Percentiles rank a stretch among this genome's conserved stretches.
These are phyloP conservation scores for Trichoderma reesei DNA, from an alignment of 495 filamentous ascomycete species.

Conservation along the genomic window DNA sequence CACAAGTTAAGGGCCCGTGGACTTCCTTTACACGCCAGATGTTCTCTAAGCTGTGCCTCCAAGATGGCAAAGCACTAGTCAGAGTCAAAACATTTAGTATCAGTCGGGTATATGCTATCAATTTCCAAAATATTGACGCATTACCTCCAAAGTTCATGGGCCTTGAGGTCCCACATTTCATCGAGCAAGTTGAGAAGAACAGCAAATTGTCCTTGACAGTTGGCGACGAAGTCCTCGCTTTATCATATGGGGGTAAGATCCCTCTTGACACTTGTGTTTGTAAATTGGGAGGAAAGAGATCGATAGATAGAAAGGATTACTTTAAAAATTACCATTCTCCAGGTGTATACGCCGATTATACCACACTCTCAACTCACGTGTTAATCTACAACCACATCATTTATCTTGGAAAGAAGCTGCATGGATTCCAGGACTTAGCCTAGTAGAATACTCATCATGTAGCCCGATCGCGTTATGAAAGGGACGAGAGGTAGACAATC, in stretches of 20 bases:
- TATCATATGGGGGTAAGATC: conserved; percentile 66
- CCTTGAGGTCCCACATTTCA: conserved; percentile 72
- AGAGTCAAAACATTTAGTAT: conserved; percentile 76
- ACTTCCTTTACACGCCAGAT: conserved; percentile 48
- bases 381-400: conserved; percentile 58
- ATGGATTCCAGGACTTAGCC: conserved; percentile 39
- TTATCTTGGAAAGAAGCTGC: conserved; percentile 70
- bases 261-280: no score
- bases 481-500: conserved; percentile 50
- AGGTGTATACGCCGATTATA: conserved; percentile 79
- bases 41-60: conserved; percentile 45
- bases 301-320: background rate
- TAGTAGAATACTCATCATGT: background rate
- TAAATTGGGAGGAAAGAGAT: background rate
- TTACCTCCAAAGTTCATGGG: conserved; percentile 62
- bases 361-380: conserved; percentile 69
- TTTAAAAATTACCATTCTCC: background rate
- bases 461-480: no score
- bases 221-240: conserved; percentile 73
- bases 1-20: conserved; percentile 44
- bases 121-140: conserved; percentile 68
- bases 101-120: conserved; percentile 78
- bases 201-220: conserved; percentile 39
- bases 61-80: conserved; percentile 53
- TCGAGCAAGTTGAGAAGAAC: conserved; percentile 44